These are phyloP conservation scores for Begonia masoniana DNA, from an alignment of 306 rosid genomes.

Conservation along the genomic window DNA sequence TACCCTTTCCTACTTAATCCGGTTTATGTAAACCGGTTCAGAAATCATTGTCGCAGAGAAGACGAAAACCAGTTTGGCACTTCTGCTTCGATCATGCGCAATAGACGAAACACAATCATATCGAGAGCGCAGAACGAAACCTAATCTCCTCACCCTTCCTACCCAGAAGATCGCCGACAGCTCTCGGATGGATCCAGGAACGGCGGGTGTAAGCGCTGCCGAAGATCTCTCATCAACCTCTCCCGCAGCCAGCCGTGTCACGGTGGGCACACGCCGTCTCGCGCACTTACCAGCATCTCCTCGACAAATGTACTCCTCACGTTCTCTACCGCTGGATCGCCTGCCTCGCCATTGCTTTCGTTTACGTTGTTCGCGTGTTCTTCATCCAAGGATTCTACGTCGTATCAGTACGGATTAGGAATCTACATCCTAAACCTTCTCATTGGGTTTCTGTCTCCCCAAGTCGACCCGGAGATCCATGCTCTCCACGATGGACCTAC, in stretches of 20 bases:
- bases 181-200: slow-evolving; percentile 32
- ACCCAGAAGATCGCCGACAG: too few relatives aligned
- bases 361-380: slow-evolving; percentile 68
- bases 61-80: too few relatives aligned
- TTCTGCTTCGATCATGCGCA: too few relatives aligned
- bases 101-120: too few relatives aligned
- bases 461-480: slow-evolving; percentile 82
- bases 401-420: slow-evolving; percentile 79
- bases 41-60: too few relatives aligned
- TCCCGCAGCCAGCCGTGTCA: slow-evolving; percentile 31
- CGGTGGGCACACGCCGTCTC: slow-evolving; percentile 42
- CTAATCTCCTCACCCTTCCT: too few relatives aligned
- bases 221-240: slow-evolving; percentile 18
- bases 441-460: slow-evolving; percentile 86
- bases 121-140: too few relatives aligned
- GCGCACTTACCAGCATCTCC: slow-evolving; percentile 58
- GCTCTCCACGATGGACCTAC: slow-evolving; percentile 55
- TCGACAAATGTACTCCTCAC: slow-evolving; percentile 66
- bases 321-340: slow-evolving; percentile 63
- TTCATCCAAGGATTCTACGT: slow-evolving; percentile 75
- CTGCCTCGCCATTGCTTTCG: slow-evolving; percentile 23
- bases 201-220: slow-evolving; percentile 16
- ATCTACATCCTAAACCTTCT: slow-evolving; percentile 82
- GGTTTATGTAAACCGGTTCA: too few relatives aligned
- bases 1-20: too few relatives aligned